Percentiles rank a stretch among this genome's conserved stretches.
Conservation (phyloP, 371 early-diverging fungal species). For the Gilbertella persicaria region DNA sequence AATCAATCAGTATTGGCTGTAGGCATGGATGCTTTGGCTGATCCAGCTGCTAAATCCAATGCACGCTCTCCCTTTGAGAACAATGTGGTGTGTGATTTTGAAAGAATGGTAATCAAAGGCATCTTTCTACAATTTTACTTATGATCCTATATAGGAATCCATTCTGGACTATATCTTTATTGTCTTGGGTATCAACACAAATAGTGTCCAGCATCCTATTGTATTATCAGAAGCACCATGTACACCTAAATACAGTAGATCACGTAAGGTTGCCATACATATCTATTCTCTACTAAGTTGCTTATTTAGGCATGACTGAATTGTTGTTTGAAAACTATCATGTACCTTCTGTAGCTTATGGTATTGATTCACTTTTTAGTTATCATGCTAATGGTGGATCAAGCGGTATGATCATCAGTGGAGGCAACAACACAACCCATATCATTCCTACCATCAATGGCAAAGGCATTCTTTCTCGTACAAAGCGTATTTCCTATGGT, state of each 20-base stretch:
- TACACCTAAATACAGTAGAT: conserved; percentile 73
- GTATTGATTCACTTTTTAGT: conserved; percentile 87
- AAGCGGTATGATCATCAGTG: conserved; percentile 72
- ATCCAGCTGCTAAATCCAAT: conserved; percentile 68
- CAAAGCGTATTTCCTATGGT: conserved; percentile 53
- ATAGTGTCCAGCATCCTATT: conserved; percentile 72
- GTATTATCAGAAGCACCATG: conserved; percentile 87
- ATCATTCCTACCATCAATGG: conserved; percentile 75
- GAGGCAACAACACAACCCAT: conserved; percentile 73
- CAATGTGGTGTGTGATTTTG: conserved; percentile 68
- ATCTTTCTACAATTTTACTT: neutral
- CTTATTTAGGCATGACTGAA: conserved; percentile 71
- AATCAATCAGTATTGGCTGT: conserved; percentile 63
- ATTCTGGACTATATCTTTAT: conserved; percentile 85
- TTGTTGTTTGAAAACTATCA: conserved; percentile 85
- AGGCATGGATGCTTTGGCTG: conserved; percentile 76
- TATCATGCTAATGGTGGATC: conserved; percentile 67
- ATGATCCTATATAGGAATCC: conserved; percentile 57
- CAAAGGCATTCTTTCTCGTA: conserved; percentile 57
- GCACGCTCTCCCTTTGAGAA: conserved; percentile 79
- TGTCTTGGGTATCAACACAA: conserved; percentile 74
- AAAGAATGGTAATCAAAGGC: conserved; percentile 57
- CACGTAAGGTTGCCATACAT: conserved; percentile 44
- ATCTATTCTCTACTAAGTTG: neutral
- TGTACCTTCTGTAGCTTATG: conserved; percentile 78